Percentiles rank a stretch among this genome's conserved stretches.
Conservation (phyloP, 1,139 yeast species). For the Zygoascus sp. region DNA sequence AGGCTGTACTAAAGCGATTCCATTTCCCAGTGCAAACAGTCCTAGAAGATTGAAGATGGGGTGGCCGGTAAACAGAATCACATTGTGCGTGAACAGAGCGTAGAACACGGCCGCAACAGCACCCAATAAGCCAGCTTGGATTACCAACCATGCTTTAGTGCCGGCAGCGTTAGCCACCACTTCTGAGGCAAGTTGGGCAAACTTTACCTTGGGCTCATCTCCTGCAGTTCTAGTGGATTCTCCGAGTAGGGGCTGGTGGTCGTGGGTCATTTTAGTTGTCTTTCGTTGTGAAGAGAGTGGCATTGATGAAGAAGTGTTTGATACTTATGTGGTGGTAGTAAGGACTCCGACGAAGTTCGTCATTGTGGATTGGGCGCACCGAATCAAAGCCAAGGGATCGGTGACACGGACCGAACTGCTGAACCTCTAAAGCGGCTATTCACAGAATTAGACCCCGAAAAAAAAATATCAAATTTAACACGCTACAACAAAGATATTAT, state of each 20-base stretch:
- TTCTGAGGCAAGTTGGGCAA: neutral
- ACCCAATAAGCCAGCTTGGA: constrained; percentile 10
- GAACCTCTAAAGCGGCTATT: no score
- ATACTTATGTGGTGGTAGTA: neutral
- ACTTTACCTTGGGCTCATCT: neutral
- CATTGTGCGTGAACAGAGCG: constrained; percentile 20
- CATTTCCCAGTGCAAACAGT: constrained; percentile 22
- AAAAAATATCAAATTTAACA: no score
- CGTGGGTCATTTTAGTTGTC: constrained; percentile 1
- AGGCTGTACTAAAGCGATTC: constrained; percentile 27
- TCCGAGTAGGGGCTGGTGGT: constrained; percentile 3
- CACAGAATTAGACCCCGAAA: no score
- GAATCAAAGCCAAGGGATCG: neutral
- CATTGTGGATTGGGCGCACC: no score
- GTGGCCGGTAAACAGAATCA: constrained; percentile 26
- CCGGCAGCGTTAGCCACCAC: constrained; percentile 1
- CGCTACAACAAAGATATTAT: no score
- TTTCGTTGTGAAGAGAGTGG: neutral
- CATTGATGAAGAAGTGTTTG: no score
- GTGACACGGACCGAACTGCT: no score
- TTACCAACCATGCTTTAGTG: constrained; percentile 3
- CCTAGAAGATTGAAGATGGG: constrained; percentile 27
- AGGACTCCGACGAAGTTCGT: no score
- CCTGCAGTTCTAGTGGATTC: neutral
- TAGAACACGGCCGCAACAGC: constrained; percentile 12